A percentile compares a stretch with the other conserved stretches of the same genome.
Evolutionary conservation across 75 land plant genomes (phyloP).

Genomic region (Picea sitchensis): DNA sequence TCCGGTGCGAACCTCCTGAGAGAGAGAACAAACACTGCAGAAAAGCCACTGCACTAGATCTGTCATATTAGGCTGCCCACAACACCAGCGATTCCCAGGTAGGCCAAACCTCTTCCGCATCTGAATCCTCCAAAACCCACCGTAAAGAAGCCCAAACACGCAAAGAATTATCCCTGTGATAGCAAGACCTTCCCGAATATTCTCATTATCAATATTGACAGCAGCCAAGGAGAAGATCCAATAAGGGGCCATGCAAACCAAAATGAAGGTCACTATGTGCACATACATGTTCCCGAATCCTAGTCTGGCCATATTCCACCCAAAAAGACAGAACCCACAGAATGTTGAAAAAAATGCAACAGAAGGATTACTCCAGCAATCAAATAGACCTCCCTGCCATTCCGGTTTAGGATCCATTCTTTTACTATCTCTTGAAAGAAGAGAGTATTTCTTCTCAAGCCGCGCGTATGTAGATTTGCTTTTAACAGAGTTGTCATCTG

Average conservation of each 20-base stretch:
- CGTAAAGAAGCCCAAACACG: slow-evolving; percentile 78
- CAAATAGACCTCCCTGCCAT: slow-evolving; percentile 75
- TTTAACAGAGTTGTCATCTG: not conserved
- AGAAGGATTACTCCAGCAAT: slow-evolving; percentile 46
- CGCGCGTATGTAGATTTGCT: slow-evolving; percentile 6
- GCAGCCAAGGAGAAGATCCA: slow-evolving; percentile 79
- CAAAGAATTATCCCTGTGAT: slow-evolving; percentile 61
- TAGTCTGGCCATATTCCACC: slow-evolving; percentile 93
- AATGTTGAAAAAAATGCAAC: slow-evolving; percentile 54
- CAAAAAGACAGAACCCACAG: slow-evolving; percentile 75
- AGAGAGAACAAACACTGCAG: slow-evolving; percentile 81
- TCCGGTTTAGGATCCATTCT: slow-evolving; percentile 37
- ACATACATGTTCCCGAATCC: slow-evolving; percentile 95
- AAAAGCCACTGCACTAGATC: slow-evolving; percentile 82
- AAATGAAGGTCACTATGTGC: slow-evolving; percentile 78
- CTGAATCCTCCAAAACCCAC: slow-evolving; percentile 88
- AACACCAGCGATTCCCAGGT: slow-evolving; percentile 53
- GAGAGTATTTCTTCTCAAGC: slow-evolving; percentile 39
- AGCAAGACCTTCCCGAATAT: slow-evolving; percentile 39
- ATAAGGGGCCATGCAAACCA: slow-evolving; percentile 72
- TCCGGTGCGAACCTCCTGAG: slow-evolving; percentile 86
- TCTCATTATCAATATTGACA: slow-evolving; percentile 55
- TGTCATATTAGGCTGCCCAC: slow-evolving; percentile 50
- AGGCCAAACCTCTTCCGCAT: slow-evolving; percentile 77
- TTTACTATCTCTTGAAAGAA: slow-evolving; percentile 39